Evolutionary conservation across 305 asterid species (phyloP).

Genomic region (Solanum hybrid): DNA sequence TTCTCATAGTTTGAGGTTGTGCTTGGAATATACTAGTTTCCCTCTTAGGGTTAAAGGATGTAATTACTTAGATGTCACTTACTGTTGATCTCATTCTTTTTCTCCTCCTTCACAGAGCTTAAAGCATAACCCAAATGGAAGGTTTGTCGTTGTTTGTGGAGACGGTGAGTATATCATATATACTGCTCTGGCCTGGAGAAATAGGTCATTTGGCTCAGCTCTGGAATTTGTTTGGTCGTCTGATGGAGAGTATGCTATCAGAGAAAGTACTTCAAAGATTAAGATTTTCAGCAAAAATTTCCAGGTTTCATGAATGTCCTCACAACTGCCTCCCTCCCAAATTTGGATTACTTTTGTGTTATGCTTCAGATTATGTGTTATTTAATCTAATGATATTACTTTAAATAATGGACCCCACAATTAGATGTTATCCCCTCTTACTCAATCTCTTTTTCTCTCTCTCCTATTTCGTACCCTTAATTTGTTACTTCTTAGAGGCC

Average conservation of each 20-base stretch:
- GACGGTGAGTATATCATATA: constrained; percentile 89
- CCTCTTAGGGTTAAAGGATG: not conserved
- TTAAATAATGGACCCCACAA: not conserved
- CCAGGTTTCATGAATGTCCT: constrained; percentile 37
- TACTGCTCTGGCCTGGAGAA: constrained; percentile 97
- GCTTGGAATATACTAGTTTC: not conserved
- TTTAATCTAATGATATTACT: not conserved
- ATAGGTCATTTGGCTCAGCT: constrained; percentile 85
- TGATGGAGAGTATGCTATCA: constrained; percentile 91
- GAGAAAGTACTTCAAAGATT: constrained; percentile 85
- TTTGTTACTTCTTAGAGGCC: not conserved
- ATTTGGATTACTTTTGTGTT: not conserved
- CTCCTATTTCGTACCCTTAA: not conserved
- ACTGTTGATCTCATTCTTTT: not conserved
- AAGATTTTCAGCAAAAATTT: constrained; percentile 73
- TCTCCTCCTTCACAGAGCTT: constrained; percentile 46
- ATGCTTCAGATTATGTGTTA: not conserved
- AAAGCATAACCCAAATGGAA: constrained; percentile 92
- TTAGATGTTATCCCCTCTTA: not conserved
- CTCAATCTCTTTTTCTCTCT: not conserved
- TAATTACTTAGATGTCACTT: not conserved
- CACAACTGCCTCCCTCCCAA: not conserved
- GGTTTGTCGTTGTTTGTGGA: constrained; percentile 92
- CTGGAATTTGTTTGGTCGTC: constrained; percentile 90
- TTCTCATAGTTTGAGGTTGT: not conserved